Evolutionary conservation across 306 rosid species (phyloP).

Genomic region (Rubus parviflorus): DNA sequence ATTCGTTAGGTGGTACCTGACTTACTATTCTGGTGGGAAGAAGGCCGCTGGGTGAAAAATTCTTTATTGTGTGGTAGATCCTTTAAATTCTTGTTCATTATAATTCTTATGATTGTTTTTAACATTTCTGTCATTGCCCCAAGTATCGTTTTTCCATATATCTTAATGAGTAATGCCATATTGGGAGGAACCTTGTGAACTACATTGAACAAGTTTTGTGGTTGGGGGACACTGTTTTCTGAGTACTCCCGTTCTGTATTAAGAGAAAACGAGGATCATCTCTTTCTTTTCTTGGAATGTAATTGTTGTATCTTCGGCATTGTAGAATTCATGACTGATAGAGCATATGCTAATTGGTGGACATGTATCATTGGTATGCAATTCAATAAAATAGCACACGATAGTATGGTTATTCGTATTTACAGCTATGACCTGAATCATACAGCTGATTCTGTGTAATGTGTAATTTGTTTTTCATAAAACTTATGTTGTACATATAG

Average conservation of each 20-base stretch:
- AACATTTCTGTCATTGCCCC: constrained; percentile 46
- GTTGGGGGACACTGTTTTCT: constrained; percentile 48
- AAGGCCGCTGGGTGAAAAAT: constrained; percentile 60
- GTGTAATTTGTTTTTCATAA: constrained; percentile 27
- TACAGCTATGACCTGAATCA: constrained; percentile 35
- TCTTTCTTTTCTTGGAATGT: constrained; percentile 52
- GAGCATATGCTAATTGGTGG: constrained; percentile 77
- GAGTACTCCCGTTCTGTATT: constrained; percentile 54
- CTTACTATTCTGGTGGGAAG: constrained; percentile 75
- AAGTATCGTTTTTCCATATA: constrained; percentile 50
- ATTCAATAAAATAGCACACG: constrained; percentile 65
- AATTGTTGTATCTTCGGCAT: constrained; percentile 69
- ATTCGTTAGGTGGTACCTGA: constrained; percentile 89
- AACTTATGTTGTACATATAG: constrained; percentile 26
- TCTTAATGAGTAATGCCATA: constrained; percentile 49
- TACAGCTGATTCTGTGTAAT: constrained; percentile 28
- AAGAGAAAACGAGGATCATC: constrained; percentile 49
- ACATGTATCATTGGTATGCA: constrained; percentile 68
- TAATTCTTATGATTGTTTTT: constrained; percentile 76
- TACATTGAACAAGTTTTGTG: constrained; percentile 57
- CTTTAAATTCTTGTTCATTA: constrained; percentile 62
- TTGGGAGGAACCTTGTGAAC: constrained; percentile 57
- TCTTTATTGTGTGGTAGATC: constrained; percentile 48
- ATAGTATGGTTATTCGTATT: constrained; percentile 43
- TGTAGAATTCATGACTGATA: constrained; percentile 69